Evolutionary conservation across 306 rosid genomes (phyloP), one percentile per base, ranked within the genome.

Genomic region (Abrus pulchellus): DNA sequence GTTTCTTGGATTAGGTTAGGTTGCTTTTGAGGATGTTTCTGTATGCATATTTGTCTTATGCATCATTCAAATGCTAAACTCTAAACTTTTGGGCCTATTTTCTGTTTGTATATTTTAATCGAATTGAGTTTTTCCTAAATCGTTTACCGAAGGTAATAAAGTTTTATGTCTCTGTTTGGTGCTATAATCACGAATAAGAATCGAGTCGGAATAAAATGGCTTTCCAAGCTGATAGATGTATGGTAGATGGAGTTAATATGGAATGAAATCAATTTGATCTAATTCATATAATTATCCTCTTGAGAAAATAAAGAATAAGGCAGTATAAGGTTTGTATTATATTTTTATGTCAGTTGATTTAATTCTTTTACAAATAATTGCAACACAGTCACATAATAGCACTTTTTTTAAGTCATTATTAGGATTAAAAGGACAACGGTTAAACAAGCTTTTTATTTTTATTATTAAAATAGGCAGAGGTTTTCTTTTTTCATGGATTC

Each of bases 31-130:
- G 34, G 77, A 72, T 73, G 74, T 53, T 85, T 57, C 50, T 72
- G 83, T 53, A 1, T 38, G 55, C 62, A 28, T 52, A 30, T 47
- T 57, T 75, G 33, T 71, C 68, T 54, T 60, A 4, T 11, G 78
- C 76, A 72, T 83, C 48, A 69, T 59, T 30, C n/a, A 6, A 56
- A 9, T 77, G 32, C 86, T 36, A 62, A 77, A 78, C 72, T 66
- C 40, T 78, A 28, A 13, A 62, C 77, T 63, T 38, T 75, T 44
- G 30, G 53, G 67, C 61, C 13, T 59, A 54, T 78, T 49, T 50
- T 53, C 47, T 79, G 56, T 57, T 79, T 82, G 76, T 75, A 70
- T 73, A 83, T 64, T 79, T 50, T 69, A 38, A 55, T 68, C 32
- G 69, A 50, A 49, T 67, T 36, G 73, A 69, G 45, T n/a, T 73